These are phyloP conservation scores for Nakazawaea ernobii DNA, from an alignment of 805 yeast species.

Conservation along the genomic window DNA sequence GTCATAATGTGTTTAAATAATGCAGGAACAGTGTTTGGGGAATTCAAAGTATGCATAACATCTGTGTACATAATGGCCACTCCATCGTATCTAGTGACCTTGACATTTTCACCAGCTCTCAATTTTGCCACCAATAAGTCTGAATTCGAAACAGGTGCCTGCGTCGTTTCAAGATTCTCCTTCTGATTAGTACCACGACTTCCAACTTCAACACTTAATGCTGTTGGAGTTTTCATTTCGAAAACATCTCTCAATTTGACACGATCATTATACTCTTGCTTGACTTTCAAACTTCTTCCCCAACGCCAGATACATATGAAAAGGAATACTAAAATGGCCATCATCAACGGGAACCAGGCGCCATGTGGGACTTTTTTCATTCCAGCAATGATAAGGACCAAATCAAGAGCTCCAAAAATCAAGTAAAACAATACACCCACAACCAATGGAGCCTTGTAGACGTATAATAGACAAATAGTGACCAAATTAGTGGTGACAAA, in stretches of 20 bases:
- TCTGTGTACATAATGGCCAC: conserved; percentile 38
- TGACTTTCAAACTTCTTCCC: conserved; percentile 34
- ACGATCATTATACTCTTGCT: conserved; percentile 29
- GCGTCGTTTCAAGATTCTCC: background rate
- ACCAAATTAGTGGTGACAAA: conserved; percentile 44
- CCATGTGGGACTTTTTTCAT: conserved; percentile 49
- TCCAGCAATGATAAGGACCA: conserved; percentile 40
- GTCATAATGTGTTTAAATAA: conserved; percentile 31
- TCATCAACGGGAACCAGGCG: conserved; percentile 56
- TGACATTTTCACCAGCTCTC: conserved; percentile 3
- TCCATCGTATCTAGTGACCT: conserved; percentile 24
- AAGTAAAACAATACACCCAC: conserved; percentile 29
- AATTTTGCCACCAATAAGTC: background rate
- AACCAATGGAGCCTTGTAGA: conserved; percentile 31
- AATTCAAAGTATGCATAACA: conserved; percentile 28
- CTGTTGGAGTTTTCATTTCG: conserved; percentile 17
- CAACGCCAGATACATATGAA: conserved; percentile 45
- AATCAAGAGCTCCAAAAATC: conserved; percentile 42
- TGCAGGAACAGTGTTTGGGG: conserved; percentile 41
- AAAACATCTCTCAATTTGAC: conserved; percentile 31
- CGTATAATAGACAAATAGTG: conserved; percentile 39
- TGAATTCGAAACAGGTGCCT: background rate
- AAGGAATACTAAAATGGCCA: conserved; percentile 30
- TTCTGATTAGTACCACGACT: background rate
- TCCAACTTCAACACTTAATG: conserved; percentile 1